Evolutionary conservation across 1,284 basidiomycete species (phyloP).

Genomic region (Waitea zeae): DNA sequence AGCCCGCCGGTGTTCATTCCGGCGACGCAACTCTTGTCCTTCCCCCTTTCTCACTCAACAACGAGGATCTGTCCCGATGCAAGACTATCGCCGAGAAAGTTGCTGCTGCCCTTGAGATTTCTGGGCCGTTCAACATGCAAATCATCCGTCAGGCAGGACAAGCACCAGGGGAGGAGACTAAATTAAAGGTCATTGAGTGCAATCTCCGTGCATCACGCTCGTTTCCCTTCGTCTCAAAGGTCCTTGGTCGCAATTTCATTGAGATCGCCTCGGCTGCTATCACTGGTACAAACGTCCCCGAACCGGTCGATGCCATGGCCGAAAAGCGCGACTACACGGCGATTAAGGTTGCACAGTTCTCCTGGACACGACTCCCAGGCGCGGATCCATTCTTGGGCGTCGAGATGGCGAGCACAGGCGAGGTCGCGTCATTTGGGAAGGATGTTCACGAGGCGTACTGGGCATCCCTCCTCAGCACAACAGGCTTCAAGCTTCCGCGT

Average conservation of each 20-base stretch:
- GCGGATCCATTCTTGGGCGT: constrained; percentile 97
- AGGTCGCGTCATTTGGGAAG: constrained; percentile 94
- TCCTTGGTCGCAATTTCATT: constrained; percentile 93
- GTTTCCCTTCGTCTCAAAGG: constrained; percentile 99
- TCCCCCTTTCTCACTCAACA: constrained; percentile 79
- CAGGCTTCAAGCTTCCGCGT: constrained; percentile 78
- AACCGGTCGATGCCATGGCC: constrained; percentile 88
- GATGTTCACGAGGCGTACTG: constrained; percentile 96
- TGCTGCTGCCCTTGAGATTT: constrained; percentile 88
- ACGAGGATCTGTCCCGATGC: constrained; percentile 69
- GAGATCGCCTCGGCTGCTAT: constrained; percentile 91
- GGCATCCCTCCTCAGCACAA: constrained; percentile 79
- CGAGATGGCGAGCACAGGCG: constrained; percentile 98
- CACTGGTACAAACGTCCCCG: constrained; percentile 77
- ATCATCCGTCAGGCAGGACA: constrained; percentile 77
- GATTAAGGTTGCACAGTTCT: constrained; percentile 98
- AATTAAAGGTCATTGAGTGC: constrained; percentile 97
- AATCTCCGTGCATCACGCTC: constrained; percentile 95
- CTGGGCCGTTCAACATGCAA: constrained; percentile 99
- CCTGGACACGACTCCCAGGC: constrained; percentile 88
- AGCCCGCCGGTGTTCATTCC: constrained; percentile 98
- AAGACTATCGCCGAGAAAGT: constrained; percentile 94
- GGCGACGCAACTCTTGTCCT: constrained; percentile 97
- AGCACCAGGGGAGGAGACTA: constrained; percentile 34
- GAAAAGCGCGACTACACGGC: constrained; percentile 84